Conservation (phyloP, 177 flowering plant genomes). For the Telopea speciosissima region DNA sequence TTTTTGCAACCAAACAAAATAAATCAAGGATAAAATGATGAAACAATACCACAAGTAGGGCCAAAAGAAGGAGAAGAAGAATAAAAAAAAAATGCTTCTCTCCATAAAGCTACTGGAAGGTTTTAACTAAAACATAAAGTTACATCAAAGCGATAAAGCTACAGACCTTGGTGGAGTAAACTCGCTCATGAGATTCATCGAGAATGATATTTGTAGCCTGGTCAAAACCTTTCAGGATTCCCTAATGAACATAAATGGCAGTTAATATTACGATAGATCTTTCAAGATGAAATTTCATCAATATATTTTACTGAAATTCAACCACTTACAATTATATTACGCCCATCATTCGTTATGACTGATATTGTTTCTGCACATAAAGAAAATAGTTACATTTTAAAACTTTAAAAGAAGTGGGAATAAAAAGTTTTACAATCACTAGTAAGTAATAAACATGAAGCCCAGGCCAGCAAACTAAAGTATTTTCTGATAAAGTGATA, state of each 20-base stretch:
- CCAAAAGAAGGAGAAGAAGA: too few species aligned
- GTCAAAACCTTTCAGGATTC: neutral
- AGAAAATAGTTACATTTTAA: neutral
- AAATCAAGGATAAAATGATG: too few species aligned
- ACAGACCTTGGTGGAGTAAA: neutral
- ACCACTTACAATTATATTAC: neutral
- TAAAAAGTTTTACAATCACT: neutral
- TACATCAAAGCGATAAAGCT: neutral
- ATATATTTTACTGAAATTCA: neutral
- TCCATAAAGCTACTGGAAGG: neutral
- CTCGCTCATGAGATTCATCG: neutral
- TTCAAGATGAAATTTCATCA: neutral
- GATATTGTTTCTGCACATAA: neutral
- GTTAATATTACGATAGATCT: neutral
- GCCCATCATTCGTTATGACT: neutral
- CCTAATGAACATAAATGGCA: neutral
- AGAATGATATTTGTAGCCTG: neutral
- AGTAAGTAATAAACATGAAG: neutral
- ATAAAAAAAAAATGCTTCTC: too few species aligned
- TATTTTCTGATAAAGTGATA: neutral
- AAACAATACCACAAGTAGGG: too few species aligned
- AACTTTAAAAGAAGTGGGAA: neutral
- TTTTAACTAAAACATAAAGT: neutral
- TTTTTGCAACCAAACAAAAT: too few species aligned
- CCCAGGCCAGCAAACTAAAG: neutral